Base-by-base conservation (phyloP, 768 basidiomycete genomes). In the Russula brevipes region DNA sequence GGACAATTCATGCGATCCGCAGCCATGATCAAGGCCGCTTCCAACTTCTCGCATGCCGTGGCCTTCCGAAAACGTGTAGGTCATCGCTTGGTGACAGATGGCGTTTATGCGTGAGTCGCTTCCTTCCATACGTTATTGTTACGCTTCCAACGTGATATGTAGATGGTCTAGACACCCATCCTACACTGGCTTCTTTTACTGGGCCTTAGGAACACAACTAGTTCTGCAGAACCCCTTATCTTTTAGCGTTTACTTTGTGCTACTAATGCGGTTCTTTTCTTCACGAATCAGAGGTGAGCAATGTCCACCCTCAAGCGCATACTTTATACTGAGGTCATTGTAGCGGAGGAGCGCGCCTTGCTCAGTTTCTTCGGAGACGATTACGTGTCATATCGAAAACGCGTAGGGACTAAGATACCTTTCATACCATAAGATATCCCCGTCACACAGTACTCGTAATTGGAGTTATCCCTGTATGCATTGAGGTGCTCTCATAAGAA, bases 161-260 rank as follows among this genome's bases (percentile, higher is more conserved):
- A 93, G 91, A 7, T 89, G 84, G 84, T 88, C 86, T 64, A 85
- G 97, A 14, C 97, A 99, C 75, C 97, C 97, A 11, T 97, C 96
- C 0, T 99, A 99, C 69, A 84, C 91, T 1, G 97, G 95, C 2
- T 99, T 98, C 78, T 96, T 91, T 74, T 98, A 96, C 73, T 98
- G 97, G 97, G 94, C 94, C 0, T 70, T 99, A 33, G 94, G 95
- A 2, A 97, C 94, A 0, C 97, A 99, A 72, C 75, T 98, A 42
- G 82, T 93, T 0, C 79, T 98, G 24, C 94, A 94, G 71, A 99
- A 98, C 71, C 83, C 89, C 0, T 36, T 94, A 16, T 85, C 85
- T 14, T 85, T 91, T 66, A 49, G 85, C 2, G 73, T 84, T 1
- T 98, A 89, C 70, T 70, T 80, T 2, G 65, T 82, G 42, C 73